Evolutionary conservation across 306 rosid genomes (phyloP), one percentile per base, ranked within the genome.

Genomic region (Acmispon strigosus): DNA sequence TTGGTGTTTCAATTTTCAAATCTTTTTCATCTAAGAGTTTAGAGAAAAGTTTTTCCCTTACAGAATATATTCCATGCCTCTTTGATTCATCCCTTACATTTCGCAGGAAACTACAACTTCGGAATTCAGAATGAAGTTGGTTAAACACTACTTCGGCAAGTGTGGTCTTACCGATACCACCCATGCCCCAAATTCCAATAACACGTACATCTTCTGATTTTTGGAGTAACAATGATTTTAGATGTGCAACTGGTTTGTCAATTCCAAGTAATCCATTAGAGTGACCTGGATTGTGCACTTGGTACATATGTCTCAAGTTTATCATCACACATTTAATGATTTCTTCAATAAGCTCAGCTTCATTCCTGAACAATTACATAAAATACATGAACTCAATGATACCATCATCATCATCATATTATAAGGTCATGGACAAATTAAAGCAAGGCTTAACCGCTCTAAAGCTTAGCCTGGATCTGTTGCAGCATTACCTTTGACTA

Each of bases 151-250:
- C 56, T 34, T 32, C 29, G 0, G 81, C 70, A 39, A 68, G 27
- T 0, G 75, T 68, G 3, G 80, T 76, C 3, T 57, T 70, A 19
- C 75, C 66, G 0, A 69, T 24, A 0, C 76, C 71, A 0, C 70
- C 81, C 29, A 76, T 60, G 1, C 65, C 81, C 71, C 71, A 60
- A 1, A 76, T 76, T n/a, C 76, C 76, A 17, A 76, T 9, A 2
- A 68, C 1, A 4, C 9, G 37, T 0, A 69, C 75, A 69, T 10
- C 16, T 2, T 2, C 0, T n/a, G 50, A 52, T 0, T 20, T 47
- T 15, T 6, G 2, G 12, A 12, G 18, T 6, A 75, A 13, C 42
- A 66, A 22, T 4, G 47, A 66, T 47, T 75, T 61, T 10, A 75
- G 3, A 14, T 11, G 45, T 13, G 54, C 8, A 27, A 69, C 60